phyloP scores from a whole-genome alignment of 805 yeast genomes.

The Lipomyces chichibuensis region DNA sequence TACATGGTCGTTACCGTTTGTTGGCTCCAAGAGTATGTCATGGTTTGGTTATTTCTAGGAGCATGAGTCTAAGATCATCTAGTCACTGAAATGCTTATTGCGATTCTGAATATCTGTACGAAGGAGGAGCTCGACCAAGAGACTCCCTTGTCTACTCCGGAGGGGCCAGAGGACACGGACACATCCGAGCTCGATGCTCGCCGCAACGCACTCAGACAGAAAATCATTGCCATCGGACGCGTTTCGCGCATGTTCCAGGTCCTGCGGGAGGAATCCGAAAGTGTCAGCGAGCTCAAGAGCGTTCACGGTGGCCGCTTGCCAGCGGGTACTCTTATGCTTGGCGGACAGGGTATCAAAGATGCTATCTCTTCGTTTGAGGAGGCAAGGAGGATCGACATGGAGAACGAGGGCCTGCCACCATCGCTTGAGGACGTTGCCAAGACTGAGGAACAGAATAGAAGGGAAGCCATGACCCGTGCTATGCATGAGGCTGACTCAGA shows the following conservation, averaged over 20 bases:
- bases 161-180: conserved; percentile 12
- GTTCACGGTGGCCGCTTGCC: conserved; percentile 77
- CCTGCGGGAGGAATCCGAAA: conserved; percentile 84
- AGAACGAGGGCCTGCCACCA: conserved; percentile 90
- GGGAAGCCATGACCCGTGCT: conserved; percentile 39
- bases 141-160: conserved; percentile 26
- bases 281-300: conserved; percentile 75
- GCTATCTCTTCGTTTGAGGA: conserved; percentile 77
- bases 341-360: conserved; percentile 73
- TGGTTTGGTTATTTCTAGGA: neutral
- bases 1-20: conserved; percentile 96
- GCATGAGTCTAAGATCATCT: neutral
- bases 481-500: conserved; percentile 28
- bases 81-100: conserved; percentile 87
- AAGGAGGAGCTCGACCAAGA: conserved; percentile 84
- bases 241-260: conserved; percentile 90
- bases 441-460: conserved; percentile 52
- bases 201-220: conserved; percentile 68
- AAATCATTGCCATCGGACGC: conserved; percentile 94
- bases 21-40: conserved; percentile 69
- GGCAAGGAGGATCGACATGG: conserved; percentile 76
- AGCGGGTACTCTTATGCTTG: conserved; percentile 80
- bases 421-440: conserved; percentile 57
- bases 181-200: conserved; percentile 40
- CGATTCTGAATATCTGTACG: conserved; percentile 89